Percentiles rank a stretch among this genome's conserved stretches.
phyloP scores from a whole-genome alignment of 2,329 filamentous ascomycete genomes.

The Zopfia rhizophila region DNA sequence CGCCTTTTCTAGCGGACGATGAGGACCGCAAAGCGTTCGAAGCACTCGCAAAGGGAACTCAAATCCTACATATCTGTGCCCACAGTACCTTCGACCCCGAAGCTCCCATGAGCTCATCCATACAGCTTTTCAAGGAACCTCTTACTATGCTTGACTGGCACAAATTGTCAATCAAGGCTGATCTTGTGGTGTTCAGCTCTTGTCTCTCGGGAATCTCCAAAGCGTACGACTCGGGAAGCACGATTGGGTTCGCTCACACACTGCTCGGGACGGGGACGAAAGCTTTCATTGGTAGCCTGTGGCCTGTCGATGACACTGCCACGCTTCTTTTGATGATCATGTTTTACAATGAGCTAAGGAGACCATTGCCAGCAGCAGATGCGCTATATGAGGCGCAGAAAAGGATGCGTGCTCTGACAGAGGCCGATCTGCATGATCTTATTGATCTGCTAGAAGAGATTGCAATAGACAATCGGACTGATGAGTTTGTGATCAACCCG shows the following conservation, averaged over 20 bases:
- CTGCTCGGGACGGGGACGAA: conserved; percentile 16
- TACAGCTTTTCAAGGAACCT: conserved; percentile 19
- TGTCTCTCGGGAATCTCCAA: conserved; percentile 21
- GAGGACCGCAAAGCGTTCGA: conserved; percentile 15
- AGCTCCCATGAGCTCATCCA: conserved; percentile 10
- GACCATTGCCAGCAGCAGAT: conserved; percentile 8
- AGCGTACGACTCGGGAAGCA: conserved; percentile 18
- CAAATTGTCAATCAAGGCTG: conserved; percentile 14
- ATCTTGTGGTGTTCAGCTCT: conserved; percentile 22
- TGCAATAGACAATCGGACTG: conserved; percentile 1
- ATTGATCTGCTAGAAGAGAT: conserved; percentile 8
- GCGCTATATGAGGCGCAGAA: conserved; percentile 14
- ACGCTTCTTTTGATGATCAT: conserved; percentile 22
- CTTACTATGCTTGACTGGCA: conserved; percentile 17
- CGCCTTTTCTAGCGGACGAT: conserved; percentile 18
- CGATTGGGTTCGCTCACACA: conserved; percentile 19
- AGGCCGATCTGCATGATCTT: conserved; percentile 9
- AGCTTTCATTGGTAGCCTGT: conserved; percentile 22
- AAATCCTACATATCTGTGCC: conserved; percentile 23
- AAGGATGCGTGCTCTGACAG: conserved; percentile 17
- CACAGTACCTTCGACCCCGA: conserved; percentile 19
- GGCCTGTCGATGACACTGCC: conserved; percentile 18
- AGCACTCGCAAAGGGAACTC: neutral
- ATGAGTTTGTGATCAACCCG: conserved; percentile 10
- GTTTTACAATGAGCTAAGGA: conserved; percentile 20